phyloP scores from a whole-genome alignment of 495 filamentous ascomycete genomes.

The Neurospora sp. region DNA sequence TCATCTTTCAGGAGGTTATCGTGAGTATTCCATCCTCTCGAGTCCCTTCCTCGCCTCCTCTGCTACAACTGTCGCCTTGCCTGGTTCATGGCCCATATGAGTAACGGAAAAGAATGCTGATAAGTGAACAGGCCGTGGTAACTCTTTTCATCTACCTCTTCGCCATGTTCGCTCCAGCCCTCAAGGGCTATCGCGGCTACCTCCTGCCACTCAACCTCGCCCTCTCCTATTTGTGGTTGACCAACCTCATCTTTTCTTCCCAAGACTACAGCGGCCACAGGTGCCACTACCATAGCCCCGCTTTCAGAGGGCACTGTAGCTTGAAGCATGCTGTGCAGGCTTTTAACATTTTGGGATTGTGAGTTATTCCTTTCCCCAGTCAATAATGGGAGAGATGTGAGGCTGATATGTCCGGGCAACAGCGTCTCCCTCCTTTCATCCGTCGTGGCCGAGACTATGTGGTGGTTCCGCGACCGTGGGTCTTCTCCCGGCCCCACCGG shows the following conservation, averaged over 20 bases:
- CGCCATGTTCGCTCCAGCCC: constrained; percentile 11
- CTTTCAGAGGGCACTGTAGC: constrained; percentile 3
- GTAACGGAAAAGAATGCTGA: background rate
- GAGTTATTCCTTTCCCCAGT: background rate
- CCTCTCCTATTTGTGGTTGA: constrained; percentile 26
- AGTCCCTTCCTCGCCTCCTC: background rate
- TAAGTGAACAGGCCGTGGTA: constrained; percentile 5
- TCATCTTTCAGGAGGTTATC: constrained; percentile 18
- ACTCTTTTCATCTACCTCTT: constrained; percentile 19
- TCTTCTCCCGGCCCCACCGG: background rate
- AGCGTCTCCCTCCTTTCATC: constrained; percentile 16
- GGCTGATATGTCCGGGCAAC: background rate
- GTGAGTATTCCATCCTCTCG: constrained; percentile 4
- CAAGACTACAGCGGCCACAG: constrained; percentile 15
- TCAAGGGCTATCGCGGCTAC: constrained; percentile 23
- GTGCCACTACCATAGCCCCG: constrained; percentile 10
- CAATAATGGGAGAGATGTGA: background rate
- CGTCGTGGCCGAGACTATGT: constrained; percentile 17
- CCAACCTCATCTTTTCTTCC: constrained; percentile 19
- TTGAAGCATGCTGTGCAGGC: constrained; percentile 20
- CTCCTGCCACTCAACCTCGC: constrained; percentile 18
- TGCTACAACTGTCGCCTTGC: background rate
- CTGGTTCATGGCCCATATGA: background rate
- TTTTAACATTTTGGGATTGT: constrained; percentile 23
- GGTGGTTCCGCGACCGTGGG: background rate